These are phyloP conservation scores for Ceratobasidium sp. DNA, from an alignment of 1,284 basidiomycete genomes.

Conservation along the genomic window DNA sequence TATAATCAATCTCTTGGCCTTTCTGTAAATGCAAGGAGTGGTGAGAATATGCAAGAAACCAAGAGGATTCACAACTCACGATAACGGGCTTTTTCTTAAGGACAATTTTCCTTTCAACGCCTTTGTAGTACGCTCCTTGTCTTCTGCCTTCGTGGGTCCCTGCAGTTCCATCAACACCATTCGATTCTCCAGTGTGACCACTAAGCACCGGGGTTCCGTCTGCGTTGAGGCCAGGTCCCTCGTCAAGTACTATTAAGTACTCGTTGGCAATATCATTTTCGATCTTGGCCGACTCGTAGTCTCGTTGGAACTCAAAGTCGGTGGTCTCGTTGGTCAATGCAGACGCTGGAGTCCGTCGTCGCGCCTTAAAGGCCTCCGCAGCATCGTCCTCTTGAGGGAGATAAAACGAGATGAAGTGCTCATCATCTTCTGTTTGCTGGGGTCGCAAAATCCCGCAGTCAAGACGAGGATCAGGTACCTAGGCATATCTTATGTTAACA, in stretches of 20 bases:
- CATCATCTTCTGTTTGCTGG: conserved; percentile 80
- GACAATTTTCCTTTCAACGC: conserved; percentile 84
- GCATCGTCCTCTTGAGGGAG: conserved; percentile 81
- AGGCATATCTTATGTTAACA: conserved; percentile 8
- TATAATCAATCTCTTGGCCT: conserved; percentile 68
- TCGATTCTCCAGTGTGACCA: conserved; percentile 18
- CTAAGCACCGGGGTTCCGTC: conserved; percentile 42
- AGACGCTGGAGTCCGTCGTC: conserved; percentile 45
- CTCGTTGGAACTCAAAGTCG: conserved; percentile 76
- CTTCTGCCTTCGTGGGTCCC: conserved; percentile 51
- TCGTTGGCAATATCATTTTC: conserved; percentile 87
- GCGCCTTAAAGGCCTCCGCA: conserved; percentile 64
- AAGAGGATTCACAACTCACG: conserved; percentile 58
- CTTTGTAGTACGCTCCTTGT: conserved; percentile 86
- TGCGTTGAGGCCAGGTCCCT: conserved; percentile 60
- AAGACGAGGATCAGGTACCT: conserved; percentile 79
- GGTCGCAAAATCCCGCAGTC: conserved; percentile 88
- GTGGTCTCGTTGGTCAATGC: conserved; percentile 63
- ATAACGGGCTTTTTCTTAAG: conserved; percentile 85
- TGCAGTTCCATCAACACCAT: conserved; percentile 25
- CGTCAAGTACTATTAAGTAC: conserved; percentile 79
- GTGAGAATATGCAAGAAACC: not conserved
- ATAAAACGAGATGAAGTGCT: conserved; percentile 90
- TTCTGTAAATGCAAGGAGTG: conserved; percentile 49
- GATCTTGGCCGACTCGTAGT: conserved; percentile 84